A percentile compares a stretch with the other conserved stretches of the same genome.
Evolutionary conservation across 1,284 basidiomycete species (phyloP).

Genomic region (Microbotryomycetes sp.): DNA sequence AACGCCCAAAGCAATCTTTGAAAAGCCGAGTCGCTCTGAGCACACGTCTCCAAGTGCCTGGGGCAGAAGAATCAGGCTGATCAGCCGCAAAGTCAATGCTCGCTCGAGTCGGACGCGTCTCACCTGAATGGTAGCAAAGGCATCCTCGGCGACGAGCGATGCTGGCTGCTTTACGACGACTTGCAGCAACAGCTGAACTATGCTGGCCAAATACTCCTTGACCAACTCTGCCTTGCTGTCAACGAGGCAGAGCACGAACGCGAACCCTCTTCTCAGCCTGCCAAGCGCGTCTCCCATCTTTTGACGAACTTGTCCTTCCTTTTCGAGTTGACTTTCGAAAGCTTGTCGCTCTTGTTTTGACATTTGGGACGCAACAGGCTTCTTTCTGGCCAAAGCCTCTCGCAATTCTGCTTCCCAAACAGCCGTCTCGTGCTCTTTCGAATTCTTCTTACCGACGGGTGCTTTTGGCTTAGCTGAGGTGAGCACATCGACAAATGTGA

Average conservation of each 20-base stretch:
- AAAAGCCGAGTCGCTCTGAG: constrained; percentile 62
- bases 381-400: constrained; percentile 71
- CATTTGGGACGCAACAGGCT: constrained; percentile 46
- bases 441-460: constrained; percentile 38
- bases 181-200: constrained; percentile 58
- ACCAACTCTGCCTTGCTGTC: constrained; percentile 48
- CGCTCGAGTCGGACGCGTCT: constrained; percentile 36
- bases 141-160: constrained; percentile 56
- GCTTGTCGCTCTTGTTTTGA: constrained; percentile 77
- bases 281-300: constrained; percentile 55
- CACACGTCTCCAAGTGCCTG: constrained; percentile 42
- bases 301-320: constrained; percentile 62
- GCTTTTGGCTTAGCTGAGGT: constrained; percentile 17
- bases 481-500: constrained; percentile 60
- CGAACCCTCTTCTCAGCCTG: constrained; percentile 59
- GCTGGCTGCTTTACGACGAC: constrained; percentile 52
- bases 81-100: not conserved
- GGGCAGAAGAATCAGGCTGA: not conserved
- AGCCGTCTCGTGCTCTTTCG: constrained; percentile 76
- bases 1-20: constrained; percentile 66
- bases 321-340: constrained; percentile 69
- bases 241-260: constrained; percentile 60
- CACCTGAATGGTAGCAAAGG: constrained; percentile 72
- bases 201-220: constrained; percentile 54
- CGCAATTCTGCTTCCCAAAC: constrained; percentile 93